Conservation (phyloP, 2,329 filamentous ascomycete species). For the Orbilia brochopaga region DNA sequence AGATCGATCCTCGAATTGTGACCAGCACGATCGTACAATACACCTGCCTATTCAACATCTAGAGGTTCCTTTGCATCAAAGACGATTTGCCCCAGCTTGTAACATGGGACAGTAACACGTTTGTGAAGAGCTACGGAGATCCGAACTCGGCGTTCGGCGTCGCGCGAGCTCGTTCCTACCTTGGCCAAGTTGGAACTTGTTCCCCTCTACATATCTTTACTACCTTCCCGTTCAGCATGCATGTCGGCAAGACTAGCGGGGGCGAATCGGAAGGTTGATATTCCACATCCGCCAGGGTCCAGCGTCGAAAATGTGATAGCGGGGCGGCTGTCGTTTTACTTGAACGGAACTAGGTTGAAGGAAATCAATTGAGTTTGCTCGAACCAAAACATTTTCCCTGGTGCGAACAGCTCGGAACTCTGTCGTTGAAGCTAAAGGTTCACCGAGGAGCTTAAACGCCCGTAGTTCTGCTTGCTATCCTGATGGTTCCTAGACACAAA, state of each 20-base stretch:
- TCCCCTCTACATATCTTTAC: slow-evolving; percentile 7
- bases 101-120: too few species aligned
- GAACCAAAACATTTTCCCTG: neutral
- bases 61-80: too few species aligned
- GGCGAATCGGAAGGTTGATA: neutral
- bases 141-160: slow-evolving; percentile 23
- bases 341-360: neutral
- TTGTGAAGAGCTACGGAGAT: neutral
- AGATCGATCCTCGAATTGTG: too few species aligned
- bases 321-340: neutral
- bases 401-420: neutral
- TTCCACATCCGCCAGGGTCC: neutral
- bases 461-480: neutral
- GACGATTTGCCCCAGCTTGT: too few species aligned
- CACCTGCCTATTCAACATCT: too few species aligned
- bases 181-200: slow-evolving; percentile 8
- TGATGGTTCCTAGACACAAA: neutral
- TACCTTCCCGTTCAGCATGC: slow-evolving; percentile 27
- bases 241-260: neutral
- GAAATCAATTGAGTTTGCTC: neutral
- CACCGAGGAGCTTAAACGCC: neutral
- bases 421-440: neutral
- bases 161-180: slow-evolving; percentile 15
- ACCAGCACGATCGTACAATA: too few species aligned
- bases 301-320: neutral